Evolutionary conservation across 768 basidiomycete species (phyloP), one percentile per base, ranked within the genome.

Genomic region (Boletus tomentosulus): DNA sequence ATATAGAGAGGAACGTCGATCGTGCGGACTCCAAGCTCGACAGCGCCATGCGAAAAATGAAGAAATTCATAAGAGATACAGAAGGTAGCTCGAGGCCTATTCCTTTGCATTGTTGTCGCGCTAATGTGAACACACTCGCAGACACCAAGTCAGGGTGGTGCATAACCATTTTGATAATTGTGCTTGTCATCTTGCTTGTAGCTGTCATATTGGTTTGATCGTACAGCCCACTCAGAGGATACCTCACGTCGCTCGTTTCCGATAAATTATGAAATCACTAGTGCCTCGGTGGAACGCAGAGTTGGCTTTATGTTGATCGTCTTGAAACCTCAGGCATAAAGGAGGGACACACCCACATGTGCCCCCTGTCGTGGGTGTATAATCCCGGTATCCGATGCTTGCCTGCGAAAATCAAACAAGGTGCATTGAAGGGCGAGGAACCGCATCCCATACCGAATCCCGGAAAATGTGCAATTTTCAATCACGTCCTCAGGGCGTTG

Each of bases 91-190:
- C 8, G 30, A 6, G 8, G 9, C 0, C 6, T 22, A 4, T 39
- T 31, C 16, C 7, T n/a, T 22, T 19, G 34, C 16, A 27, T 53
- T 27, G 25, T 41, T 16, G 2, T 30, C 11, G 6, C 28, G n/a
- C 46, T 66, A n/a, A 59, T 5, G 12, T 24, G 28, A 4, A 41
- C 37, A 19, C 48, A 48, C 13, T 28, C 12, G 9, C 65, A 86
- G 94, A 93, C 67, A 89, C 85, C 39, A 87, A 87, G 57, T 92
- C 90, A 34, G 89, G 89, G 31, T 97, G 90, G 86, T 93, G 91
- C 66, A 88, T 98, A 50, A 77, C 85, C 31, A 83, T 95, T 51
- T 77, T 98, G 30, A 89, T 92, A 38, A 76, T 93, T 35, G 77
- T 98, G 22, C 77, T 98, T 1, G 74, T 85, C 69, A 76, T 86